phyloP scores from a whole-genome alignment of 106 monocot genomes.

The Dendrobium chrysotoxum region DNA sequence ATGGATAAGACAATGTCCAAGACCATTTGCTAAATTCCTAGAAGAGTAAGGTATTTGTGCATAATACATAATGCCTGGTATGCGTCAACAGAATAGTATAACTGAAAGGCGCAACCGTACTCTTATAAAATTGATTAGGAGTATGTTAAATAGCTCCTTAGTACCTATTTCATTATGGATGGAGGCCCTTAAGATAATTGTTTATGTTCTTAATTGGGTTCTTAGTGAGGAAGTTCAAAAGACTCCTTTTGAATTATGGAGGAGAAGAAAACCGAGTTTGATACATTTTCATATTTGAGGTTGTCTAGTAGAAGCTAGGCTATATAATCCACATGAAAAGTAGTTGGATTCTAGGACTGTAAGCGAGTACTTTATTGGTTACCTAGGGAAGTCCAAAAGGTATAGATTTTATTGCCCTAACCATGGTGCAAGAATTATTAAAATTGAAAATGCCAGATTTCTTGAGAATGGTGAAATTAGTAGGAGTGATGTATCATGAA shows the following conservation, averaged over 20 bases:
- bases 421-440: background rate
- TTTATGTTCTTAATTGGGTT: background rate
- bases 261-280: background rate
- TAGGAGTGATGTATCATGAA: background rate
- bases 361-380: too few relatives aligned
- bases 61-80: background rate
- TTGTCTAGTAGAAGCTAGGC: background rate
- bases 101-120: too few relatives aligned
- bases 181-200: too few relatives aligned
- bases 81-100: background rate
- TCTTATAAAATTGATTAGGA: too few relatives aligned
- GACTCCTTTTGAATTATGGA: conserved; percentile 1
- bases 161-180: too few relatives aligned
- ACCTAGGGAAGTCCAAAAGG: background rate
- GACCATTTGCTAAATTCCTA: conserved; percentile 4
- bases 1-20: background rate
- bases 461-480: conserved; percentile 4
- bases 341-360: background rate
- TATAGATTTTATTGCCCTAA: background rate
- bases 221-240: conserved; percentile 3
- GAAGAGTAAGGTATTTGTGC: background rate
- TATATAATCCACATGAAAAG: conserved; percentile 7
- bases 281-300: background rate
- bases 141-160: too few relatives aligned
- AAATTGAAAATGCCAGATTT: background rate